phyloP scores from a whole-genome alignment of 345 rosid genomes.

The Lepidium didymum region DNA sequence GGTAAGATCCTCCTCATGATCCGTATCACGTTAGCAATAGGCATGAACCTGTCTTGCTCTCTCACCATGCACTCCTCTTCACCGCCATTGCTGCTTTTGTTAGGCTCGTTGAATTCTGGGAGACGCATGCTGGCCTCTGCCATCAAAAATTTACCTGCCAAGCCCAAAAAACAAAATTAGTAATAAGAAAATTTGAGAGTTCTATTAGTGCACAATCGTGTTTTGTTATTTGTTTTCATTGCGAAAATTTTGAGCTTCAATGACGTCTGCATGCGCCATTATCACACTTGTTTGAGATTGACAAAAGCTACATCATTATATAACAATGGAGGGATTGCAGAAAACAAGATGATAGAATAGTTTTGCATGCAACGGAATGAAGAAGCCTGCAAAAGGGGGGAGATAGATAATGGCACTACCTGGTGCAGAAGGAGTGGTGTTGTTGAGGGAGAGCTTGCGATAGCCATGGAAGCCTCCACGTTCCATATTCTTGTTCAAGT shows the following conservation, averaged over 20 bases:
- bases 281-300: neutral
- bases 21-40: constrained; percentile 85
- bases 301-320: neutral
- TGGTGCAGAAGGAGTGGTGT: constrained; percentile 36
- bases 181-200: neutral
- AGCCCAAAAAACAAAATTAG: neutral
- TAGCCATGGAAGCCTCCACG: constrained; percentile 63
- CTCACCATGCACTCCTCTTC: constrained; percentile 63
- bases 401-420: neutral
- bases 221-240: neutral
- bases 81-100: constrained; percentile 11
- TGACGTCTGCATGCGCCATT: constrained; percentile 19
- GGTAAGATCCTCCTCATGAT: constrained; percentile 92
- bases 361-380: constrained; percentile 14
- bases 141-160: constrained; percentile 16
- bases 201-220: neutral
- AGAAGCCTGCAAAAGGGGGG: neutral
- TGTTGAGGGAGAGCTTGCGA: constrained; percentile 36
- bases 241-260: neutral
- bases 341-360: neutral
- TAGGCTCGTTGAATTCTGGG: constrained; percentile 25
- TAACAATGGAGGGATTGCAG: constrained; percentile 1
- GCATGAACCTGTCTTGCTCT: constrained; percentile 95
- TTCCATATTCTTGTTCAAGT: constrained; percentile 35
- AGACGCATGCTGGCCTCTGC: constrained; percentile 30